phyloP scores from a whole-genome alignment of 805 yeast species.

The Komagataella pseudopastoris region DNA sequence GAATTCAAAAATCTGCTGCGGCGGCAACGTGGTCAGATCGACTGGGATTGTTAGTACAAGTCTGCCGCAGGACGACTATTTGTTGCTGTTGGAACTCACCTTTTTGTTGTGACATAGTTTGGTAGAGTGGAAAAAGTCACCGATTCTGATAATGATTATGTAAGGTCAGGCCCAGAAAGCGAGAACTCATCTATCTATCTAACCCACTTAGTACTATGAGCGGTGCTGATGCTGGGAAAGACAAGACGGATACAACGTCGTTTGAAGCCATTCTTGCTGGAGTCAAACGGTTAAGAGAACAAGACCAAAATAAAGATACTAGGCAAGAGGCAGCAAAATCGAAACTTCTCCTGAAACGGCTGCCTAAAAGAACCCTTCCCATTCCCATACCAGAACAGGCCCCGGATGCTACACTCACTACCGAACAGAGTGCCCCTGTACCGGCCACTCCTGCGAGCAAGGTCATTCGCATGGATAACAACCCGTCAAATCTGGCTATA shows the following conservation, averaged over 20 bases:
- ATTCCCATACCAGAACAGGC: neutral
- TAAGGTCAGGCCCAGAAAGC: neutral
- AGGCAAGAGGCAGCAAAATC: neutral
- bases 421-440: neutral
- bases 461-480: neutral
- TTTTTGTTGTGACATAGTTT: conserved; percentile 3
- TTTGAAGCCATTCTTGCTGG: conserved; percentile 62
- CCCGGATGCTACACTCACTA: neutral
- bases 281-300: conserved; percentile 45
- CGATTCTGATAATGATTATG: neutral
- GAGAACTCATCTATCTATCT: neutral
- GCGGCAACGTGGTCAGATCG: conserved; percentile 57
- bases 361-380: neutral
- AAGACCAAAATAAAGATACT: conserved; percentile 9
- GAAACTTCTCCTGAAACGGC: neutral
- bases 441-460: neutral
- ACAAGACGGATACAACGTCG: conserved; percentile 35
- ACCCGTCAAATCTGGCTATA: conserved; percentile 1
- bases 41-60: conserved; percentile 13
- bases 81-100: neutral
- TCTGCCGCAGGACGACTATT: neutral
- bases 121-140: neutral
- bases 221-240: neutral
- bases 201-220: neutral
- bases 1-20: conserved; percentile 76